These are phyloP conservation scores for Dissophora ornata DNA, from an alignment of 192 early-diverging fungal species.

Conservation along the genomic window DNA sequence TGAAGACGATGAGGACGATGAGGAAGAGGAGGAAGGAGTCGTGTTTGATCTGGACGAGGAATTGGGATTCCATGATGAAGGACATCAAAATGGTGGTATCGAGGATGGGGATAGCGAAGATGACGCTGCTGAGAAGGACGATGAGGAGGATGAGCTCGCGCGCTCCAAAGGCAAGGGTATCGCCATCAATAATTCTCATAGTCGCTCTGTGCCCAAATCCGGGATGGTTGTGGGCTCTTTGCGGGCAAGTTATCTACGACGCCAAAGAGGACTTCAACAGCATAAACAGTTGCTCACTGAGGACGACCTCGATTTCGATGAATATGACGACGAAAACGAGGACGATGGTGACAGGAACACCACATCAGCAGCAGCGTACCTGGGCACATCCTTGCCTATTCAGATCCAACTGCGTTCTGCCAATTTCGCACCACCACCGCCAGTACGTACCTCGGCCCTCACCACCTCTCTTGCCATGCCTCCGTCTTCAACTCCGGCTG, in stretches of 20 bases:
- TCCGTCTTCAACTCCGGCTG: conserved; percentile 45
- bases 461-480: conserved; percentile 42
- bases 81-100: neutral
- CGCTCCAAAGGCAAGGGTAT: conserved; percentile 3
- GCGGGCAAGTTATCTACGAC: conserved; percentile 37
- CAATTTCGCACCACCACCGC: conserved; percentile 7
- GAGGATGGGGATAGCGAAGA: conserved; percentile 15
- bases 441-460: conserved; percentile 25
- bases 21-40: conserved; percentile 31
- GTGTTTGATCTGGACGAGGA: conserved; percentile 53
- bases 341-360: neutral
- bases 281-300: conserved; percentile 23
- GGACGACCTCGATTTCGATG: conserved; percentile 2
- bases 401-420: conserved; percentile 29
- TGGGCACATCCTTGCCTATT: conserved; percentile 48
- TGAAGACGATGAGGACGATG: conserved; percentile 11
- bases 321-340: conserved; percentile 21
- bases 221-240: conserved; percentile 44
- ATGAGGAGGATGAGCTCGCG: neutral
- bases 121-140: neutral
- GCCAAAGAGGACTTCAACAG: conserved; percentile 29
- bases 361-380: neutral
- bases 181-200: conserved; percentile 8
- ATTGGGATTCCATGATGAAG: conserved; percentile 34
- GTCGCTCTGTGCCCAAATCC: conserved; percentile 20